A percentile compares a stretch with the other conserved stretches of the same genome.
Conservation (phyloP, 441 rosid species). For the Dalechampia spathulata region DNA sequence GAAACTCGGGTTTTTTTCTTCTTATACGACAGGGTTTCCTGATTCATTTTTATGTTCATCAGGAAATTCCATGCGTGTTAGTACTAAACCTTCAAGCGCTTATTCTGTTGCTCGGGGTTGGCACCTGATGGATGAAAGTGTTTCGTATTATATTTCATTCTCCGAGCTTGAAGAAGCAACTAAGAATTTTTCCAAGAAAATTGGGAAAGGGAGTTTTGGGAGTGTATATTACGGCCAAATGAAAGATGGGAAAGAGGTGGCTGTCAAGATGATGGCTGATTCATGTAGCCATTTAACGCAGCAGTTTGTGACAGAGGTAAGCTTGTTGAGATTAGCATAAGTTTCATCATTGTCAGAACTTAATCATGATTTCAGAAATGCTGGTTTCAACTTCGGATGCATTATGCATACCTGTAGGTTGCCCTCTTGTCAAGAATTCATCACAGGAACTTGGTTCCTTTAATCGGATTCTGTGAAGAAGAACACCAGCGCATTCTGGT, state of each 20-base stretch:
- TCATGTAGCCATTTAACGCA: constrained; percentile 50
- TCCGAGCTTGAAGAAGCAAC: constrained; percentile 80
- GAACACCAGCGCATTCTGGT: constrained; percentile 59
- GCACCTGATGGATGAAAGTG: constrained; percentile 67
- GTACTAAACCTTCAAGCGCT: constrained; percentile 41
- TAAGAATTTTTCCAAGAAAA: constrained; percentile 53
- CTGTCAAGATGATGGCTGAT: constrained; percentile 81
- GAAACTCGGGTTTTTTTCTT: constrained; percentile 2
- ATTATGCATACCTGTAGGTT: constrained; percentile 54
- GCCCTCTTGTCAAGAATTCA: constrained; percentile 93
- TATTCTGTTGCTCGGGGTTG: constrained; percentile 55
- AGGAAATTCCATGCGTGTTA: constrained; percentile 43
- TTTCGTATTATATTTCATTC: constrained; percentile 60
- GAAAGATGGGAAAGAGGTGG: constrained; percentile 94
- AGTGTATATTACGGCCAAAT: constrained; percentile 82
- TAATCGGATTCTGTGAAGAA: constrained; percentile 93
- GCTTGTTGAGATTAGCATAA: too few species aligned
- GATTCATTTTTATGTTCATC: constrained; percentile 13
- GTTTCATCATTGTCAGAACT: too few species aligned
- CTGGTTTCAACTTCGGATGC: constrained; percentile 5
- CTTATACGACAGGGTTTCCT: neutral
- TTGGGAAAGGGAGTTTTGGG: constrained; percentile 93
- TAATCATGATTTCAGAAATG: neutral
- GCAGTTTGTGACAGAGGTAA: constrained; percentile 92
- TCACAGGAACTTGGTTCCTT: constrained; percentile 90